These are phyloP conservation scores for Silene latifolia DNA, from an alignment of 148 eudicot genomes.

Conservation along the genomic window DNA sequence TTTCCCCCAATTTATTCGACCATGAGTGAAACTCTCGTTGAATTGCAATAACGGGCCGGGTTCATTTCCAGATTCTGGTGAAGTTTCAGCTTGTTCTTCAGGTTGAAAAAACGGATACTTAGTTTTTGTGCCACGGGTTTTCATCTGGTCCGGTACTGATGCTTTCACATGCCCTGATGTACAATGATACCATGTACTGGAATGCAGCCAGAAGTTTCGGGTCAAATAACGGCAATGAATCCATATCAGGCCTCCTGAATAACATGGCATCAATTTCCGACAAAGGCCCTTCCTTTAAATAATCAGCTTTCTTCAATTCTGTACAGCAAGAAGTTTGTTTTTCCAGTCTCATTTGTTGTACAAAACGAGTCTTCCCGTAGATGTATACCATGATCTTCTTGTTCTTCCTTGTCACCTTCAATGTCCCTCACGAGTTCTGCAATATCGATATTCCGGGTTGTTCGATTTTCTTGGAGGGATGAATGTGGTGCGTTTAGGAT, in stretches of 20 bases:
- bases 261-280: constrained; percentile 24
- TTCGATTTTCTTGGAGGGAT: constrained; percentile 10
- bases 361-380: constrained; percentile 14
- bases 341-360: not conserved
- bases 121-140: constrained; percentile 18
- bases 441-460: constrained; percentile 43
- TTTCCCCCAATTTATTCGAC: no score
- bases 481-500: constrained; percentile 15
- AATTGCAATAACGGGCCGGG: constrained; percentile 34
- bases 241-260: constrained; percentile 61
- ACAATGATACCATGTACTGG: constrained; percentile 48
- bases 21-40: no score
- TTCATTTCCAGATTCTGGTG: constrained; percentile 27
- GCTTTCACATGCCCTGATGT: constrained; percentile 34
- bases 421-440: constrained; percentile 38
- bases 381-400: constrained; percentile 20
- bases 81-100: no score
- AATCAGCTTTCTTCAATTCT: not conserved
- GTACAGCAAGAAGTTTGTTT: not conserved
- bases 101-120: constrained; percentile 22
- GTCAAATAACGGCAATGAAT: constrained; percentile 61
- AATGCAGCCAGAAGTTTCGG: constrained; percentile 68
- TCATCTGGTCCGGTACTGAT: constrained; percentile 24
- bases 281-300: no score
- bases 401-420: no score